Evolutionary conservation across 2,329 filamentous ascomycete genomes (phyloP), one percentile per base, ranked within the genome.

Genomic region (Sclerotinia spermophila): DNA sequence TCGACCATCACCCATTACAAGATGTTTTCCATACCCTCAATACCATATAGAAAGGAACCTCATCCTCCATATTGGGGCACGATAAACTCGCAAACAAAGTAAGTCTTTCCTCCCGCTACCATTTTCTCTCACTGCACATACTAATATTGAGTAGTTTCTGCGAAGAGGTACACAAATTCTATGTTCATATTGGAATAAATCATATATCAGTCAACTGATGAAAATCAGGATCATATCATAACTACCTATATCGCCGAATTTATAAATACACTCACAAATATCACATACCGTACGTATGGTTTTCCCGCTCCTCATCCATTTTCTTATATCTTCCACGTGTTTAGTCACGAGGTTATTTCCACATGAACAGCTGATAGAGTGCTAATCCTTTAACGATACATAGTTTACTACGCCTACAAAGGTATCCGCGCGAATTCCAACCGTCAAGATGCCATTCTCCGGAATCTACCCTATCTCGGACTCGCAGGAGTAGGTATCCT

Each of bases 201-300:
- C 5, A 6, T 40, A 2, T 6, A 21, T 5, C 61, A 53, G 45
- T 53, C 58, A 13, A 67, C 17, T 67, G 56, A 48, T 48, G 45
- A 30, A 58, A 21, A 56, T 35, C n/a, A 89, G 80, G 86, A 89
- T 76, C 88, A 86, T 74, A 83, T 81, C 68, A 78, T 87, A 67
- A 85, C 84, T 2, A 75, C 78, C 5, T 86, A 86, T 74, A 79
- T 86, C 62, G 85, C 83, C 44, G 85, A 87, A 73, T 84, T 86
- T 72, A 78, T 86, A 71, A 87, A 86, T 73, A 83, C 85, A 0
- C 72, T 86, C 61, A 85, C 84, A 5, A 87, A 86, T 73, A 67
- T 85, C 1, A 81, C 81, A 8, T 86, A 85, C 73, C 78, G 84
- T 86, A 79, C 42, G 77, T 71, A n/a, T n/a, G n/a, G n/a, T 45